Percentiles rank a stretch among this genome's conserved stretches.
Conservation (phyloP, 2,329 filamentous ascomycete species). For the Calycina herbarum region DNA sequence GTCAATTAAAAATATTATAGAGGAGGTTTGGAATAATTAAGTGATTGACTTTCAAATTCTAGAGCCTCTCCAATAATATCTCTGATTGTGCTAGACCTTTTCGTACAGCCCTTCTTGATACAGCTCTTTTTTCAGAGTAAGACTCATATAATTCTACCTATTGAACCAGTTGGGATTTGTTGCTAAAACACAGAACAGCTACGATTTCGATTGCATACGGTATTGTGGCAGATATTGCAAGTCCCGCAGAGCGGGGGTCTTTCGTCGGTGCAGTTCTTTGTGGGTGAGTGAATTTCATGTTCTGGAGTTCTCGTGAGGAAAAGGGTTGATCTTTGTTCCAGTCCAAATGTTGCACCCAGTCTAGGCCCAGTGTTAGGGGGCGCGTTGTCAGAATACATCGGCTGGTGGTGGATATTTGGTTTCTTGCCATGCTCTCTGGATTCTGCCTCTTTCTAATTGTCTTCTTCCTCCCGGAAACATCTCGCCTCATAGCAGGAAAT, state of each 20-base stretch:
- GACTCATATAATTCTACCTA: too few species aligned
- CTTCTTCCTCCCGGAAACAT: slow-evolving; percentile 51
- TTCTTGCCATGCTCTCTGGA: slow-evolving; percentile 45
- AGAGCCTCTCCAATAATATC: too few species aligned
- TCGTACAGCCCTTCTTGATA: too few species aligned
- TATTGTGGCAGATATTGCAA: slow-evolving; percentile 64
- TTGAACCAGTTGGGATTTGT: slow-evolving; percentile 32
- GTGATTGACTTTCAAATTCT: too few species aligned
- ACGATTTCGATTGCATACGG: slow-evolving; percentile 58
- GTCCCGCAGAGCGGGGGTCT: slow-evolving; percentile 57
- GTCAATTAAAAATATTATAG: too few species aligned
- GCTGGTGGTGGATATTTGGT: slow-evolving; percentile 55
- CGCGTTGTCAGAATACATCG: slow-evolving; percentile 45
- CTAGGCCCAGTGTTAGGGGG: slow-evolving; percentile 49
- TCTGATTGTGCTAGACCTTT: too few species aligned
- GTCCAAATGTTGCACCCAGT: slow-evolving; percentile 12
- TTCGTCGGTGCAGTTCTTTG: slow-evolving; percentile 55
- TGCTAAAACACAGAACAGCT: slow-evolving; percentile 41
- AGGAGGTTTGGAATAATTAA: too few species aligned
- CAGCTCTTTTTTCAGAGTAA: too few species aligned
- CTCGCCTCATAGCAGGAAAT: slow-evolving; percentile 15
- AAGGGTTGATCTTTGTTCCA: neutral
- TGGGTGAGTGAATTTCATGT: slow-evolving; percentile 4
- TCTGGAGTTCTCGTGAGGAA: neutral
- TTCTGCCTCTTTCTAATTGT: slow-evolving; percentile 46